Evolutionary conservation across 495 filamentous ascomycete genomes (phyloP).

Genomic region (Neurospora discreta): DNA sequence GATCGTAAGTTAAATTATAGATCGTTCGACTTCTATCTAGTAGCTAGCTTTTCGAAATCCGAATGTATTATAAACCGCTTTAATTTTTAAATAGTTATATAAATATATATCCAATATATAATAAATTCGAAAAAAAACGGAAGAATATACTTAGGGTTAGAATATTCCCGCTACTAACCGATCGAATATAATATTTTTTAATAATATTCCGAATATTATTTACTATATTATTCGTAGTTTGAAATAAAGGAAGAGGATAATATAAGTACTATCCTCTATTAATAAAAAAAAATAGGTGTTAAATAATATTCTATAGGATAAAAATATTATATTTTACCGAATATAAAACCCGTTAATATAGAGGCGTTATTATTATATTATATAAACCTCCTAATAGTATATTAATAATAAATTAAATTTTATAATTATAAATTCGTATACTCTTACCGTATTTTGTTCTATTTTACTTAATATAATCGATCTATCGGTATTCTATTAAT

Average conservation of each 20-base stretch:
- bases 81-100: background rate
- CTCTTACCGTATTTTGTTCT: too few species aligned
- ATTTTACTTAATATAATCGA: too few species aligned
- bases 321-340: too few species aligned
- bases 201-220: background rate
- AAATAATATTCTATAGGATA: too few species aligned
- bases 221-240: background rate
- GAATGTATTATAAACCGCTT: background rate
- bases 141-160: background rate
- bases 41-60: background rate
- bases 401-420: too few species aligned
- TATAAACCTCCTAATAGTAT: too few species aligned
- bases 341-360: too few species aligned
- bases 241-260: background rate
- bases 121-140: background rate
- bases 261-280: background rate
- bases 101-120: background rate
- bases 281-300: background rate
- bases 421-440: too few species aligned
- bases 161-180: too few species aligned
- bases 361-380: too few species aligned
- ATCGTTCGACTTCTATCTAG: background rate
- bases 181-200: too few species aligned
- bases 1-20: background rate
- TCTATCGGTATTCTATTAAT: too few species aligned